A percentile compares a stretch with the other conserved stretches of the same genome.
Evolutionary conservation across 2,329 filamentous ascomycete species (phyloP).

Genomic region (Drechslerella dactyloides): DNA sequence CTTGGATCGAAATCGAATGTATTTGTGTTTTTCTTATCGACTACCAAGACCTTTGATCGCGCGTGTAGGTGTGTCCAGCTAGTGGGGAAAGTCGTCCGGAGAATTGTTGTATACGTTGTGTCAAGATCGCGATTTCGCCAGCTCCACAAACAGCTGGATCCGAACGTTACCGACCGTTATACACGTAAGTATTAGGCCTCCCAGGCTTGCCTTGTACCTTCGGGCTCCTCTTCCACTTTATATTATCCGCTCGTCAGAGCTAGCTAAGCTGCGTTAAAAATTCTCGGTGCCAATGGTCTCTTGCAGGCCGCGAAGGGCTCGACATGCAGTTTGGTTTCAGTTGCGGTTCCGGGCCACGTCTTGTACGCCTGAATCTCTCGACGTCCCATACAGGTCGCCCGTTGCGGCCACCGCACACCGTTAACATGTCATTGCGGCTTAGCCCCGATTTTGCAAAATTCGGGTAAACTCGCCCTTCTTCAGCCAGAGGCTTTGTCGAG

Average conservation of each 20-base stretch:
- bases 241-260: background rate
- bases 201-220: slow-evolving; percentile 1
- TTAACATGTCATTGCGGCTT: background rate
- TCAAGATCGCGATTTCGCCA: background rate
- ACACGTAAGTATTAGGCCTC: background rate
- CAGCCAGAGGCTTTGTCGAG: background rate
- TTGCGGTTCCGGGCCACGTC: slow-evolving; percentile 1
- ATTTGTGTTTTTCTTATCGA: background rate
- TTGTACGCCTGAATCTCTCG: background rate
- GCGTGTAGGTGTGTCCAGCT: background rate
- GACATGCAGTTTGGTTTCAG: slow-evolving; percentile 5
- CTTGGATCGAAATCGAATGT: too few species aligned
- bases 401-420: background rate
- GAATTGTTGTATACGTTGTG: background rate
- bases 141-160: background rate
- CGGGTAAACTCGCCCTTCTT: background rate
- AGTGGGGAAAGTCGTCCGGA: background rate
- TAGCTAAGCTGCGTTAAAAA: background rate
- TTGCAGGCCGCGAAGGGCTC: background rate
- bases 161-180: background rate
- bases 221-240: background rate
- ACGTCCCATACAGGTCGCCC: background rate
- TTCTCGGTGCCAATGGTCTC: background rate
- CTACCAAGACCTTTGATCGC: background rate
- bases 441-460: background rate